Evolutionary conservation across 2,329 filamentous ascomycete species (phyloP).

Genomic region (Torrubiellomyces zombiae): DNA sequence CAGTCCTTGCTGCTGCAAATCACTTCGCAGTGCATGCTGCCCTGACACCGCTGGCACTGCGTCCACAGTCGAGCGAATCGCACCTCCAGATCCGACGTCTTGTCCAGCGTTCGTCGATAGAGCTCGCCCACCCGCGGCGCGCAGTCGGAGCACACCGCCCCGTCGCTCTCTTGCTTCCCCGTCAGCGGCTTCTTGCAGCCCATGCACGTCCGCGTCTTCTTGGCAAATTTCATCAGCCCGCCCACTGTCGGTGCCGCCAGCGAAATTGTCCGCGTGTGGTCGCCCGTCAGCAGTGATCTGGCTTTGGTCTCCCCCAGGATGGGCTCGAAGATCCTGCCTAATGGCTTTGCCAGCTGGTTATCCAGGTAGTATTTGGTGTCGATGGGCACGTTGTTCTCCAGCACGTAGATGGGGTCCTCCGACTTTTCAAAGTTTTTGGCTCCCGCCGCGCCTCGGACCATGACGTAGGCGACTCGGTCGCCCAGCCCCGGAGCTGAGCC

Average conservation of each 20-base stretch:
- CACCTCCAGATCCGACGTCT: constrained; percentile 83
- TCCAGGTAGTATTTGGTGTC: constrained; percentile 98
- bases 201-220: constrained; percentile 97
- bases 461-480: constrained; percentile 95
- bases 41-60: constrained; percentile 94
- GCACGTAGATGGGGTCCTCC: constrained; percentile 90
- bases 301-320: constrained; percentile 91
- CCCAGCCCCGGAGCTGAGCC: constrained; percentile 85
- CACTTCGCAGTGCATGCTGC: constrained; percentile 94
- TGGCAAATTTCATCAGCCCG: constrained; percentile 94
- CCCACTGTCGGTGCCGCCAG: constrained; percentile 83
- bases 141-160: constrained; percentile 81
- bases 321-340: constrained; percentile 91
- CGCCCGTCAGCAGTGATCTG: constrained; percentile 69
- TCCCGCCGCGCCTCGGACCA: constrained; percentile 77
- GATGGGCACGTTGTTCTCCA: constrained; percentile 95
- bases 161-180: constrained; percentile 59
- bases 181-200: constrained; percentile 94
- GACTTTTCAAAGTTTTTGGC: constrained; percentile 95
- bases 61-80: constrained; percentile 90
- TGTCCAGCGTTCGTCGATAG: constrained; percentile 79
- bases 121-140: constrained; percentile 74
- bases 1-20: constrained; percentile 95
- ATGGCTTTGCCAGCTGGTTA: constrained; percentile 90
- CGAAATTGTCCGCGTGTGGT: constrained; percentile 86